Base-by-base conservation (phyloP, 1,284 basidiomycete genomes). In the Rhizoctonia solani region DNA sequence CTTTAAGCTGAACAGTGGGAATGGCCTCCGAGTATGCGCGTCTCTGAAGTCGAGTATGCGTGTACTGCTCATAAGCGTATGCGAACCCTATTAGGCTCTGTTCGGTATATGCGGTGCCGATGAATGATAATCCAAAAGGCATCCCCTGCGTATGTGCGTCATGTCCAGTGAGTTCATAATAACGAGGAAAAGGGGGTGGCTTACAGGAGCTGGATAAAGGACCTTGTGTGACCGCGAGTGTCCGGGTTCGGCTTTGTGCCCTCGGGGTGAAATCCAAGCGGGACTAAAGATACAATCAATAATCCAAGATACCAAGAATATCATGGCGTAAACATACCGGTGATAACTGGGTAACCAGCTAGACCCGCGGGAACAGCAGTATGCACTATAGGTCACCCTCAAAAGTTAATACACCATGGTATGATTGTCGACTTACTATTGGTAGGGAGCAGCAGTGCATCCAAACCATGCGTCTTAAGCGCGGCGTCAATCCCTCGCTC, bases 41-140 rank as follows among this genome's bases (percentile, higher is more conserved):
- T 66, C 83, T 76, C 61, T 75, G 73, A 39, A 84, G 72, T n/a
- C 87, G 74, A 3, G 81, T 83, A 69, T 83, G 78, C 0, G 87
- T 89, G 70, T 80, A 79, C 72, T 88, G 86, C 72, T 89, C 87
- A 72, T 86, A 88, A 0, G 87, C 86, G 74, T 82, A 87, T 3
- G 81, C 87, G 66, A 83, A 82, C 0, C 81, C 77, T 59, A 89
- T 78, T 32, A 89, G 77, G 30, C 82, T 74, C 67, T 83, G 84
- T 68, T 88, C 87, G 65, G 81, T 83, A 75, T 82, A 88, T 3
- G 86, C 85, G 1, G 83, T 85, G 3, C 86, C 85, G 16, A 87
- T 72, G 75, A 88, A 88, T 0, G 83, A 82, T 1, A 89, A 75
- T 0, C 87, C 87, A 53, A 88, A 83, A 0, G 87, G 87, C 5